Conservation (phyloP, 176 grass and related monocot species). For the Bromus sterilis region DNA sequence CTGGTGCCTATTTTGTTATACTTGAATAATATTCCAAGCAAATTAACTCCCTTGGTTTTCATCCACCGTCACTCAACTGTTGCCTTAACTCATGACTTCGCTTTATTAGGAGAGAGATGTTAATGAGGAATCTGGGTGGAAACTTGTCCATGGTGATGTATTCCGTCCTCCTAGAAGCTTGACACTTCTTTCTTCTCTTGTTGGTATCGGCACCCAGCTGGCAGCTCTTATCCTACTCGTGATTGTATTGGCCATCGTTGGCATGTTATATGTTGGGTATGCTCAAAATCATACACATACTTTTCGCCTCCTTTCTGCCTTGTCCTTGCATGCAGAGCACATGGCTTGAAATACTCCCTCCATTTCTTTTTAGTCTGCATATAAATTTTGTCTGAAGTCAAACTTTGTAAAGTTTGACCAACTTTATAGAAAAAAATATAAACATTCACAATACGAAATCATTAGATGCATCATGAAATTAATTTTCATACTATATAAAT, state of each 20-base stretch:
- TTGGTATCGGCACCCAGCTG: conserved; percentile 88
- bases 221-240: conserved; percentile 89
- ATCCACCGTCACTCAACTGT: neutral
- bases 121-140: conserved; percentile 98
- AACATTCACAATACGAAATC: no score
- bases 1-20: neutral
- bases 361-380: no score
- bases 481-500: no score
- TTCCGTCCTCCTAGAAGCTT: conserved; percentile 74
- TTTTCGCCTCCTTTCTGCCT: neutral
- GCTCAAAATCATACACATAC: neutral
- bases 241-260: conserved; percentile 88
- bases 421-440: no score
- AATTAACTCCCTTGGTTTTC: neutral
- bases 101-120: conserved; percentile 81
- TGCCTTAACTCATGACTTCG: conserved; percentile 6
- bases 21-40: conserved; percentile 16
- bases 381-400: no score
- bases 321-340: neutral
- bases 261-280: conserved; percentile 96
- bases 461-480: no score
- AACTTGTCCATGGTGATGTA: conserved; percentile 95
- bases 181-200: conserved; percentile 79
- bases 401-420: no score
- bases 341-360: conserved; percentile 12